Percentiles rank a stretch among this genome's conserved stretches.
Conservation (phyloP, 2,329 filamentous ascomycete genomes). For the Phaeosphaeria sp. region DNA sequence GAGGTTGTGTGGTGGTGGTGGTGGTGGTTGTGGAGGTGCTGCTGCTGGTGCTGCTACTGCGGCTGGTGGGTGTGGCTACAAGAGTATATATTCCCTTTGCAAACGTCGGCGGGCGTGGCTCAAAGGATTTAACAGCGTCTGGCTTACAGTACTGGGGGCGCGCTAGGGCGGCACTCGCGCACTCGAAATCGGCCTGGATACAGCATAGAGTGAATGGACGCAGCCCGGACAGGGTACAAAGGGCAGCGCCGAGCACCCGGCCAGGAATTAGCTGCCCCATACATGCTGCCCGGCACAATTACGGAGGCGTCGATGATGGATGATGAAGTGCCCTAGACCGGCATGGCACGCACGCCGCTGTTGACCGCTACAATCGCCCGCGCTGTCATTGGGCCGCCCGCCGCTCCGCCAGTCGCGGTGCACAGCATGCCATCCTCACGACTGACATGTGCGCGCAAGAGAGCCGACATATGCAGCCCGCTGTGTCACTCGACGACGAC, state of each 20-base stretch:
- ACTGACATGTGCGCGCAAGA: constrained; percentile 16
- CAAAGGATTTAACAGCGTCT: constrained; percentile 12
- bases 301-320: constrained; percentile 23
- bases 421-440: constrained; percentile 9
- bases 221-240: background rate
- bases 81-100: constrained; percentile 14
- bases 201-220: constrained; percentile 9
- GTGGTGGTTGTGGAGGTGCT: constrained; percentile 11
- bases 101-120: constrained; percentile 18
- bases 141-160: background rate
- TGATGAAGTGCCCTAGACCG: constrained; percentile 10
- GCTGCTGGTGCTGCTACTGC: too few species aligned
- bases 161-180: constrained; percentile 16
- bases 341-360: constrained; percentile 16
- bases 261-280: constrained; percentile 32
- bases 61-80: constrained; percentile 15
- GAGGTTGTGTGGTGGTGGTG: constrained; percentile 24
- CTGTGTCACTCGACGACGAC: background rate
- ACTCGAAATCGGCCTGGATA: background rate
- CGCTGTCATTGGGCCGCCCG: constrained; percentile 16
- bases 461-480: constrained; percentile 4
- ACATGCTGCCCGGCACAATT: constrained; percentile 19
- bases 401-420: background rate
- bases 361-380: constrained; percentile 22
- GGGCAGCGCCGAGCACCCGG: constrained; percentile 20